Conservation (phyloP, 2,329 filamentous ascomycete genomes). For the Calonectria pauciramosa region DNA sequence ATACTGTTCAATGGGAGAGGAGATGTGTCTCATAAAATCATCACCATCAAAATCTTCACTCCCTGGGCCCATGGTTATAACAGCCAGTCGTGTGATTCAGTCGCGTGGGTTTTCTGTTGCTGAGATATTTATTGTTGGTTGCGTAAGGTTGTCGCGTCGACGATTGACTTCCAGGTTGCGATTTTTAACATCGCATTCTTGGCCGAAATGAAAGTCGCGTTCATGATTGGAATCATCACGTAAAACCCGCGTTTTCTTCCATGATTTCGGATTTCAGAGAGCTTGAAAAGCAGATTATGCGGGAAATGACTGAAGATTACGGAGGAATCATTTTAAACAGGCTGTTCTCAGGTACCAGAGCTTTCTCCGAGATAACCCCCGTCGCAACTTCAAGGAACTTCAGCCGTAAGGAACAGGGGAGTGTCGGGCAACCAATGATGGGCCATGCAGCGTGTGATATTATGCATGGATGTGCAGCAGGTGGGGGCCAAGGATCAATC, state of each 20-base stretch:
- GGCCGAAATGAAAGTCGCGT: not conserved
- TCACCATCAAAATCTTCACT: not conserved
- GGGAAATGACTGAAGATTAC: not conserved
- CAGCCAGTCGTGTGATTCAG: not conserved
- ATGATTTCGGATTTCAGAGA: not conserved
- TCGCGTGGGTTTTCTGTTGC: not conserved
- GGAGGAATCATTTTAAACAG: not conserved
- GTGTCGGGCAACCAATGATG: not conserved
- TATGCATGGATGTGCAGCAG: not conserved
- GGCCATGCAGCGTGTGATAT: not conserved
- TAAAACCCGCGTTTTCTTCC: not conserved
- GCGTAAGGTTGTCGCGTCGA: not conserved
- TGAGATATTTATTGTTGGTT: not conserved
- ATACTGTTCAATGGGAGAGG: not conserved
- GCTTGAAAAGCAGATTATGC: not conserved
- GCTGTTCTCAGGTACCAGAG: not conserved
- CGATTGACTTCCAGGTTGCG: not conserved
- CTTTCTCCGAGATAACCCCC: not conserved
- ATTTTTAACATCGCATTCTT: not conserved
- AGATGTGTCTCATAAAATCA: not conserved
- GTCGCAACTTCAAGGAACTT: not conserved
- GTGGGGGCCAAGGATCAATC: not conserved
- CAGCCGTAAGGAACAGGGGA: not conserved
- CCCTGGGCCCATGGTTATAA: not conserved
- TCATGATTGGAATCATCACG: not conserved